Percentiles rank a stretch among this genome's conserved stretches.
These are phyloP conservation scores for Ballota nigra DNA, from an alignment of 257 asterid species.

Conservation along the genomic window DNA sequence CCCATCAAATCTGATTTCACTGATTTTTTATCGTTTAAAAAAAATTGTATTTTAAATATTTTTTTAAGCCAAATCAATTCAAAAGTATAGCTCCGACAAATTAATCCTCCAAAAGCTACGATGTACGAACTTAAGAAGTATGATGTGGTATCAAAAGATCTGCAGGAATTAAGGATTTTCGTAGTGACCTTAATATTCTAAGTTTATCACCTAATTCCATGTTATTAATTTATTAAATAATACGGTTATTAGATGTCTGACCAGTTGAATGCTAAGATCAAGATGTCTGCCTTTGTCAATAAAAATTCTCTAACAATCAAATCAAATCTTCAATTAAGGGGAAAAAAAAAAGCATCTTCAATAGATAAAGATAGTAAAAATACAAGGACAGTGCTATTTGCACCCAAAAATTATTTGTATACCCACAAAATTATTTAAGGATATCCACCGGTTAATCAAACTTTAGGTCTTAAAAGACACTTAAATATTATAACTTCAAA, in stretches of 20 bases:
- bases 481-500: too few species aligned
- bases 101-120: neutral
- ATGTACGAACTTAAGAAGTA: neutral
- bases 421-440: too few species aligned
- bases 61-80: neutral
- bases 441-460: too few species aligned
- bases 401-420: too few species aligned
- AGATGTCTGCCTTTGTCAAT: neutral
- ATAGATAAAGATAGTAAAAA: neutral
- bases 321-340: neutral
- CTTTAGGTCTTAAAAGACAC: too few species aligned
- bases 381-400: too few species aligned
- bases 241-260: neutral
- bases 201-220: neutral
- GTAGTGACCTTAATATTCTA: neutral
- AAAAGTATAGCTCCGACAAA: neutral
- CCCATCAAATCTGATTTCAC: neutral
- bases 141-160: neutral
- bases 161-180: neutral
- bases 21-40: neutral
- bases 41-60: neutral
- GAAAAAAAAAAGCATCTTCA: neutral
- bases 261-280: neutral
- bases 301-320: neutral
- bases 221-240: neutral